A percentile compares a stretch with the other conserved stretches of the same genome.
Evolutionary conservation across 2,329 filamentous ascomycete genomes (phyloP).

Genomic region (Mycocentrospora acerina): DNA sequence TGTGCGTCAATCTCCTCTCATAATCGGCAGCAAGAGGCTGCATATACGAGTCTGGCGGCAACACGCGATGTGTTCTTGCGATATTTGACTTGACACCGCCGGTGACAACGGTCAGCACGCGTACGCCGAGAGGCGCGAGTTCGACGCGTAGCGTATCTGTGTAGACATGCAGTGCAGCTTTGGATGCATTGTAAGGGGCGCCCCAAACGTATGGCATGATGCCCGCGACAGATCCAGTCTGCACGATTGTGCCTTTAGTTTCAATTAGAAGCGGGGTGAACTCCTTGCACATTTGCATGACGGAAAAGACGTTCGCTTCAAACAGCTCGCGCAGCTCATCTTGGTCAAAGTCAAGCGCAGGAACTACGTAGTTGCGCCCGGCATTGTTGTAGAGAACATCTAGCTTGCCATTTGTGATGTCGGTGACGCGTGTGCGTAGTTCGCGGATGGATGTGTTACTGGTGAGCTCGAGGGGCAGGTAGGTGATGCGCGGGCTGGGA

Average conservation of each 20-base stretch:
- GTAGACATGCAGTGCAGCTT: constrained; percentile 61
- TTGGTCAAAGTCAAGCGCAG: constrained; percentile 56
- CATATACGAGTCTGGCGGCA: constrained; percentile 55
- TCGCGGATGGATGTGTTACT: constrained; percentile 50
- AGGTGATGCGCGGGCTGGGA: constrained; percentile 54
- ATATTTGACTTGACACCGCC: constrained; percentile 63
- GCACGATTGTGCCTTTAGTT: constrained; percentile 48
- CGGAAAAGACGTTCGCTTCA: constrained; percentile 55
- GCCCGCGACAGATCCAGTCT: constrained; percentile 49
- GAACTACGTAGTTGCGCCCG: constrained; percentile 58
- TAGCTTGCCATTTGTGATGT: constrained; percentile 51
- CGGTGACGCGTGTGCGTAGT: constrained; percentile 50
- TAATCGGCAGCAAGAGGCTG: constrained; percentile 55
- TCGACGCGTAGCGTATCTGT: constrained; percentile 61
- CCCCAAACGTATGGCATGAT: constrained; percentile 40
- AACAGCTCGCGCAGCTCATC: constrained; percentile 34
- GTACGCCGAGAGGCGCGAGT: constrained; percentile 53
- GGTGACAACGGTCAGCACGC: constrained; percentile 54
- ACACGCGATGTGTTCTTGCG: constrained; percentile 51
- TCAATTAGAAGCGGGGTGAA: constrained; percentile 57
- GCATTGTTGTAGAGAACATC: constrained; percentile 63
- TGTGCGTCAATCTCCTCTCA: constrained; percentile 53
- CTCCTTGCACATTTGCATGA: constrained; percentile 59
- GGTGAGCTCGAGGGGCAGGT: constrained; percentile 57
- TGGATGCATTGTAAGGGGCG: constrained; percentile 59